Percentiles rank a stretch among this genome's conserved stretches.
phyloP scores from a whole-genome alignment of 2,329 filamentous ascomycete genomes.

The Metarhizium guizhouense region DNA sequence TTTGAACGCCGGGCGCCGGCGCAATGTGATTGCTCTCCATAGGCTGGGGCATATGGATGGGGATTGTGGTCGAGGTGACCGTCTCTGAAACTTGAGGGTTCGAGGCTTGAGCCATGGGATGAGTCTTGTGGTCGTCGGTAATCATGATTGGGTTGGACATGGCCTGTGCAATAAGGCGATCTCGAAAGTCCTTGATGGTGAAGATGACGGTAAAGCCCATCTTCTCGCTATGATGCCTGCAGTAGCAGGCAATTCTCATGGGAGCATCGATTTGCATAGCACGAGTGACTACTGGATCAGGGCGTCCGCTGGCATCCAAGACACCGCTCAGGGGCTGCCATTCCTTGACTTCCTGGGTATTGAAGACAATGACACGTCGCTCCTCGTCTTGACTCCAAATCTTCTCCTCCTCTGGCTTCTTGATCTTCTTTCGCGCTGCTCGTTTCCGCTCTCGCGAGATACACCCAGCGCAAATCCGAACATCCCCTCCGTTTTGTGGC shows the following conservation, averaged over 20 bases:
- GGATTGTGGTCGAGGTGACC: slow-evolving; percentile 13
- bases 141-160: slow-evolving; percentile 90
- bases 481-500: slow-evolving; percentile 83
- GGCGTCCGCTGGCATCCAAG: slow-evolving; percentile 30
- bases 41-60: slow-evolving; percentile 9
- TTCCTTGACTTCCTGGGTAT: slow-evolving; percentile 78
- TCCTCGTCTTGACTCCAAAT: slow-evolving; percentile 74
- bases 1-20: slow-evolving; percentile 15
- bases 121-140: slow-evolving; percentile 95
- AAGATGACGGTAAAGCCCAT: slow-evolving; percentile 88
- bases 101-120: slow-evolving; percentile 28
- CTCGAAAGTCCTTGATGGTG: slow-evolving; percentile 76
- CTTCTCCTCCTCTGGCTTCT: slow-evolving; percentile 87
- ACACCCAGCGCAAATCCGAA: slow-evolving; percentile 86
- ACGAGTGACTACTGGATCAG: slow-evolving; percentile 41
- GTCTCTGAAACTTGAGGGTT: slow-evolving; percentile 20
- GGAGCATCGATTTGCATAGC: slow-evolving; percentile 74
- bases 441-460: slow-evolving; percentile 86
- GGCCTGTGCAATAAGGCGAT: slow-evolving; percentile 70
- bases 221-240: slow-evolving; percentile 90
- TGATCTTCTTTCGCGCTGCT: slow-evolving; percentile 83
- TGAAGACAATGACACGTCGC: slow-evolving; percentile 81
- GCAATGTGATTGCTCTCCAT: slow-evolving; percentile 24
- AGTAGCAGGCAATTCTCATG: slow-evolving; percentile 97
- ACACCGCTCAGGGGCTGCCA: slow-evolving; percentile 59